Percentiles rank a stretch among this genome's conserved stretches.
These are phyloP conservation scores for Ustilago bromivora DNA, from an alignment of 1,284 basidiomycete genomes.

Conservation along the genomic window DNA sequence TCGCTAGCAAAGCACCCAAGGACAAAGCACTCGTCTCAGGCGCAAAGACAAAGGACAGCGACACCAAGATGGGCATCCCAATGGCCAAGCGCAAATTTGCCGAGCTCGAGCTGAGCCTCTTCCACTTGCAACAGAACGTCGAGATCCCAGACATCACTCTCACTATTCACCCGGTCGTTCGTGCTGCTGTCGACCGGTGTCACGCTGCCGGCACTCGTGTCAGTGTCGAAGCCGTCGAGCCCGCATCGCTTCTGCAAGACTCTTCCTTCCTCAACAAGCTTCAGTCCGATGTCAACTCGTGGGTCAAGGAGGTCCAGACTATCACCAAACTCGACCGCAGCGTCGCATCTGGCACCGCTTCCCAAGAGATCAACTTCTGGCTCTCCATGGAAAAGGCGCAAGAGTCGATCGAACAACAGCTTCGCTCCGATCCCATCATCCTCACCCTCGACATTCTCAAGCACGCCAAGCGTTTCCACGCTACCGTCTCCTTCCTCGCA, in stretches of 20 bases:
- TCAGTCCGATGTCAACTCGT: conserved; percentile 92
- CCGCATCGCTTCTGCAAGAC: conserved; percentile 80
- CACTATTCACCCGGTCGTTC: conserved; percentile 88
- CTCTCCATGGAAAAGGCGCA: conserved; percentile 90
- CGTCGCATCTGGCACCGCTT: conserved; percentile 93
- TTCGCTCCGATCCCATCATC: conserved; percentile 88
- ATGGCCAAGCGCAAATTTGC: conserved; percentile 99
- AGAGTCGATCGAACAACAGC: conserved; percentile 90
- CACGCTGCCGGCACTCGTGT: conserved; percentile 76
- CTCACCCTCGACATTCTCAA: conserved; percentile 94
- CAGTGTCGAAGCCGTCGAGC: conserved; percentile 81
- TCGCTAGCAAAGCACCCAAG: conserved; percentile 72
- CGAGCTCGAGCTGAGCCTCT: conserved; percentile 92
- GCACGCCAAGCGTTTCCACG: conserved; percentile 95
- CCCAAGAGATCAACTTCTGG: conserved; percentile 99
- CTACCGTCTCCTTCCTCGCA: conserved; percentile 96
- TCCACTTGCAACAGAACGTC: conserved; percentile 98
- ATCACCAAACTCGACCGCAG: conserved; percentile 92
- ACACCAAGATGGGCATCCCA: conserved; percentile 91
- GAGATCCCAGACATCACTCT: conserved; percentile 98
- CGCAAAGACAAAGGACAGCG: conserved; percentile 63
- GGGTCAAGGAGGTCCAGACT: conserved; percentile 98
- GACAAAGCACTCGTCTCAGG: conserved; percentile 42
- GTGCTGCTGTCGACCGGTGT: conserved; percentile 77
- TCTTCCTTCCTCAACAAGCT: conserved; percentile 92